Evolutionary conservation across 2,329 filamentous ascomycete species (phyloP).

Genomic region (Clarireedia monteithiana): DNA sequence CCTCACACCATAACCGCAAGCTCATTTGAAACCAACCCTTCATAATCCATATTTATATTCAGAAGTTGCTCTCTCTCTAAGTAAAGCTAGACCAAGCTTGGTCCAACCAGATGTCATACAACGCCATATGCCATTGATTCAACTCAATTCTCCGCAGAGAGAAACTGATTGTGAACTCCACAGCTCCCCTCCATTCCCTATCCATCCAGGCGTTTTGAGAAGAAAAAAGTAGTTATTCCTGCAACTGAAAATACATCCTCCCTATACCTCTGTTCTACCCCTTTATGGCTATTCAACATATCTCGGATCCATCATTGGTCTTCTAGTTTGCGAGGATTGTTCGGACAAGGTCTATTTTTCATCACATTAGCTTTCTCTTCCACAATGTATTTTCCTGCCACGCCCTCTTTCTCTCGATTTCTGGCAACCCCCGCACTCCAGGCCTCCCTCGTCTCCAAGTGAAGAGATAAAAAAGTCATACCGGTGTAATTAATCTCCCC

Average conservation of each 20-base stretch:
- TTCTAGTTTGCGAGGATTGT: slow-evolving; percentile 77
- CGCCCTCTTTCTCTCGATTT: neutral
- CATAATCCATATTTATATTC: neutral
- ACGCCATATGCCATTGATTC: neutral
- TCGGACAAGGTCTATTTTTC: slow-evolving; percentile 62
- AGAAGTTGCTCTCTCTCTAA: too few relatives aligned
- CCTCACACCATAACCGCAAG: too few relatives aligned
- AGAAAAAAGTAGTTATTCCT: neutral
- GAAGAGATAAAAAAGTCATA: slow-evolving; percentile 36
- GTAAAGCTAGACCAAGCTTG: too few relatives aligned
- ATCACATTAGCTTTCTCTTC: slow-evolving; percentile 7
- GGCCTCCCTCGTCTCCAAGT: neutral
- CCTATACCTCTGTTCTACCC: slow-evolving; percentile 1
- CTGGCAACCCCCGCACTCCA: neutral
- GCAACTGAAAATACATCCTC: slow-evolving; percentile 1
- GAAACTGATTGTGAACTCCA: neutral
- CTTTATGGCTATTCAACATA: neutral
- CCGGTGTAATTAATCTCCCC: slow-evolving; percentile 97
- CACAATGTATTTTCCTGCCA: slow-evolving; percentile 5
- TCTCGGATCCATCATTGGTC: neutral
- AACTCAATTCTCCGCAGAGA: too few relatives aligned
- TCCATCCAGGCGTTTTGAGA: too few relatives aligned
- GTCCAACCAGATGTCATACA: neutral
- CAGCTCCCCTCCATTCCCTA: neutral
- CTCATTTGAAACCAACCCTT: neutral